These are phyloP conservation scores for Talaromyces funiculosus DNA, from an alignment of 2,329 filamentous ascomycete genomes.

Conservation along the genomic window DNA sequence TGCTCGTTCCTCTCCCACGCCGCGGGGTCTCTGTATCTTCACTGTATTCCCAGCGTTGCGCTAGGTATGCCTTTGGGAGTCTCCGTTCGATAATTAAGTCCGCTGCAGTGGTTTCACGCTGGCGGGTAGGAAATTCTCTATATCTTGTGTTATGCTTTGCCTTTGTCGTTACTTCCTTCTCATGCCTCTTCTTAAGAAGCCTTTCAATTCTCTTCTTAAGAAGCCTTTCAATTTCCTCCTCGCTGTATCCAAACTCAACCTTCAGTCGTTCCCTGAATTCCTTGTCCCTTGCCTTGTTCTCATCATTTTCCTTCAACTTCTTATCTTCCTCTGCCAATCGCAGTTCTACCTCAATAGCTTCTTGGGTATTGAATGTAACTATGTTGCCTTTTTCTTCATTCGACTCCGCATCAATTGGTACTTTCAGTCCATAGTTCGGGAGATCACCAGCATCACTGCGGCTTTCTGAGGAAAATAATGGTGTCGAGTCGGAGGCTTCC, in stretches of 20 bases:
- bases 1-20: too few species aligned
- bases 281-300: slow-evolving; percentile 47
- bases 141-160: too few species aligned
- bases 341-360: slow-evolving; percentile 50
- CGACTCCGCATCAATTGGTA: not conserved
- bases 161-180: too few species aligned
- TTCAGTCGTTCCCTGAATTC: slow-evolving; percentile 43
- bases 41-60: too few species aligned
- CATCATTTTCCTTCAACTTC: slow-evolving; percentile 43
- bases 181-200: slow-evolving; percentile 35
- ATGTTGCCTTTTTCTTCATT: not conserved
- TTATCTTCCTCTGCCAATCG: slow-evolving; percentile 48
- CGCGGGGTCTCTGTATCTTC: too few species aligned
- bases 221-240: slow-evolving; percentile 40
- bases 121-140: too few species aligned
- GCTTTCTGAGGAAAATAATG: not conserved
- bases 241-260: slow-evolving; percentile 35
- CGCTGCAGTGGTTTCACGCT: too few species aligned
- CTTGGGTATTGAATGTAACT: too few species aligned
- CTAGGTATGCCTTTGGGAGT: too few species aligned
- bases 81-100: too few species aligned
- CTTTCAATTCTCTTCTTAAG: slow-evolving; percentile 40
- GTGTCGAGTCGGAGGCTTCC: not conserved
- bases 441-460: not conserved
- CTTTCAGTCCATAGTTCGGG: not conserved